phyloP scores from a whole-genome alignment of 768 basidiomycete genomes.

The Amanita muscaria region DNA sequence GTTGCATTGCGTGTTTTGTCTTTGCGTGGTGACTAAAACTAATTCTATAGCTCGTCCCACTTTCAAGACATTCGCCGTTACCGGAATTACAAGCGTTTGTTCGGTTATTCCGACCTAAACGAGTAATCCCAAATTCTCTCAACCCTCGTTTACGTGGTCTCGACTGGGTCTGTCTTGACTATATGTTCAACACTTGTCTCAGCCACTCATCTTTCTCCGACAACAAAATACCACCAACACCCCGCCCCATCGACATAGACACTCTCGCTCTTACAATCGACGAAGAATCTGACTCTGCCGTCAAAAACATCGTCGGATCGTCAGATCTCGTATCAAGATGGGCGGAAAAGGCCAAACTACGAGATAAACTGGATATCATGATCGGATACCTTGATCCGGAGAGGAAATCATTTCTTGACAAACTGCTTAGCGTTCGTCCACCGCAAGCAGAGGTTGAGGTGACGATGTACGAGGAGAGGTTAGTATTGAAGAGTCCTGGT shows the following conservation, averaged over 20 bases:
- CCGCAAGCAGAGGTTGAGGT: too few relatives aligned
- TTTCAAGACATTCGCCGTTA: constrained; percentile 81
- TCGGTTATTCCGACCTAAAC: constrained; percentile 66
- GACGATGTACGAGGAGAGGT: too few relatives aligned
- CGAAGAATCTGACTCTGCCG: constrained; percentile 36
- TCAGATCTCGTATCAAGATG: constrained; percentile 40
- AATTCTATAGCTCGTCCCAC: constrained; percentile 57
- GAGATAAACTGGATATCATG: constrained; percentile 36
- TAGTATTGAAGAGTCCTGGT: too few relatives aligned
- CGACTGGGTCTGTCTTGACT: constrained; percentile 68
- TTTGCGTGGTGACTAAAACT: neutral
- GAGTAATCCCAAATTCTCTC: constrained; percentile 76
- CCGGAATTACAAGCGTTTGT: constrained; percentile 82
- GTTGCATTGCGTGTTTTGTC: constrained; percentile 11
- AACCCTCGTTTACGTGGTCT: constrained; percentile 39
- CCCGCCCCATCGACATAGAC: constrained; percentile 4
- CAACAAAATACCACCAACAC: constrained; percentile 2
- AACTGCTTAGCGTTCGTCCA: neutral
- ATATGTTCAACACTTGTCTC: constrained; percentile 59
- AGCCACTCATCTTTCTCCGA: constrained; percentile 14
- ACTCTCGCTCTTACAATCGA: constrained; percentile 12
- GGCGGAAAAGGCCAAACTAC: constrained; percentile 40
- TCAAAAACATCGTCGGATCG: constrained; percentile 57
- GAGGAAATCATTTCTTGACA: constrained; percentile 23
- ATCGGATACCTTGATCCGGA: constrained; percentile 32